A percentile compares a stretch with the other conserved stretches of the same genome.
Conservation (phyloP, 495 filamentous ascomycete species). For the Glarea lozoyensis region DNA sequence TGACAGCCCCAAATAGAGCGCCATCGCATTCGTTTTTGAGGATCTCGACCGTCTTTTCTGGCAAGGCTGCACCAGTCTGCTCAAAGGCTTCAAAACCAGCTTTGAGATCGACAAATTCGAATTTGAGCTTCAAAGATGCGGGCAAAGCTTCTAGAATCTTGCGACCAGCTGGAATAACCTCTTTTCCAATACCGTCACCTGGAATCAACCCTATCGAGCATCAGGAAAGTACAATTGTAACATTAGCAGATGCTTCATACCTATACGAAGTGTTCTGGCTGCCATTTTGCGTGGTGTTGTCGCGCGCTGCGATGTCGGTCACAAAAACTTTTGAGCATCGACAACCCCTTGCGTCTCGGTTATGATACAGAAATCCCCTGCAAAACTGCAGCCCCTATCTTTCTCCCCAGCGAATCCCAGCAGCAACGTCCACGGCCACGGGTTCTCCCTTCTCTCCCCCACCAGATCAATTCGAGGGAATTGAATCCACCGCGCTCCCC, state of each 20-base stretch:
- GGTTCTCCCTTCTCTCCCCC: constrained; percentile 3
- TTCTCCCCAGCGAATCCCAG: constrained; percentile 4
- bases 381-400: background rate
- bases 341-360: too few species aligned
- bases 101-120: constrained; percentile 85
- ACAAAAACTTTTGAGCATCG: constrained; percentile 9
- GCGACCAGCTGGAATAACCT: constrained; percentile 94
- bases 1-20: constrained; percentile 93
- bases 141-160: constrained; percentile 85
- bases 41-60: constrained; percentile 78
- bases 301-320: constrained; percentile 10
- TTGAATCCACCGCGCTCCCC: constrained; percentile 3
- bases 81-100: constrained; percentile 93
- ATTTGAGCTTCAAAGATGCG: constrained; percentile 71
- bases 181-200: constrained; percentile 95
- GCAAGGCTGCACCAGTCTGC: constrained; percentile 75
- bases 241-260: constrained; percentile 25
- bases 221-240: constrained; percentile 1
- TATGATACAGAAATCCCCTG: too few species aligned
- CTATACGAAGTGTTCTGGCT: constrained; percentile 50
- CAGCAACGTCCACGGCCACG: background rate
- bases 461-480: constrained; percentile 2
- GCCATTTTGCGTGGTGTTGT: constrained; percentile 30
- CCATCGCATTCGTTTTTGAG: constrained; percentile 88
- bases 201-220: constrained; percentile 72